Conservation (phyloP, 108 stramenopile genomes). For the Pseudonitzschia pungens region DNA sequence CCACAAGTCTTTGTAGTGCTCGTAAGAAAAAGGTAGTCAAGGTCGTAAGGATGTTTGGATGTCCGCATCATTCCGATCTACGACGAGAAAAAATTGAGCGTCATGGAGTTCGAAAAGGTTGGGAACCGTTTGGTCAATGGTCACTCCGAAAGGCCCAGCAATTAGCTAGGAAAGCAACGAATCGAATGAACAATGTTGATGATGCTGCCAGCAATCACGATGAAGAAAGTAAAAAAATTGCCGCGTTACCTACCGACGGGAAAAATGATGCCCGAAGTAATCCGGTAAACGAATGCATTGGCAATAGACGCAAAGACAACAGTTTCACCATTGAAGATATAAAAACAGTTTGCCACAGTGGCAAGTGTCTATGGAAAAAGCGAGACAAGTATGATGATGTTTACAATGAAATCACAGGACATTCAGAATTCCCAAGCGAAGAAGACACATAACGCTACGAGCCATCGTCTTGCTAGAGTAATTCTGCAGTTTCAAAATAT, state of each 20-base stretch:
- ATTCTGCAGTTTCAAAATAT: background rate
- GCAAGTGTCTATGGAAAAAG: slow-evolving; percentile 80
- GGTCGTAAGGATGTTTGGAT: slow-evolving; percentile 84
- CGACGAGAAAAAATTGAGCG: slow-evolving; percentile 59
- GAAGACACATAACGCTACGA: slow-evolving; percentile 3
- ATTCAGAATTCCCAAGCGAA: slow-evolving; percentile 18
- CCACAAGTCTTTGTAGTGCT: background rate
- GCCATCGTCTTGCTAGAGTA: background rate
- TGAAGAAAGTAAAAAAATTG: slow-evolving; percentile 3
- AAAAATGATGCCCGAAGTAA: slow-evolving; percentile 13
- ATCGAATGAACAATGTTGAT: slow-evolving; percentile 31
- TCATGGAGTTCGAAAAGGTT: slow-evolving; percentile 72
- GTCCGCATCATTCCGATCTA: slow-evolving; percentile 60
- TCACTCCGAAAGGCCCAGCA: slow-evolving; percentile 67
- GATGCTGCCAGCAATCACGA: slow-evolving; percentile 2
- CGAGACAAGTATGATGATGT: slow-evolving; percentile 78
- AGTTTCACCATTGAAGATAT: slow-evolving; percentile 42
- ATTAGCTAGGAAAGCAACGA: slow-evolving; percentile 53
- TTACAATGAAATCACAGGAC: slow-evolving; percentile 36
- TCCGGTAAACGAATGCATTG: background rate
- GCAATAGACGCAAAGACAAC: slow-evolving; percentile 12
- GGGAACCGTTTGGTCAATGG: slow-evolving; percentile 92
- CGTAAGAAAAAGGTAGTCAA: slow-evolving; percentile 33
- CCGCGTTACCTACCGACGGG: background rate
- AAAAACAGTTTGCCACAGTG: slow-evolving; percentile 73